These are phyloP conservation scores for Apiotrichum gracile DNA, from an alignment of 1,284 basidiomycete genomes.

Conservation along the genomic window DNA sequence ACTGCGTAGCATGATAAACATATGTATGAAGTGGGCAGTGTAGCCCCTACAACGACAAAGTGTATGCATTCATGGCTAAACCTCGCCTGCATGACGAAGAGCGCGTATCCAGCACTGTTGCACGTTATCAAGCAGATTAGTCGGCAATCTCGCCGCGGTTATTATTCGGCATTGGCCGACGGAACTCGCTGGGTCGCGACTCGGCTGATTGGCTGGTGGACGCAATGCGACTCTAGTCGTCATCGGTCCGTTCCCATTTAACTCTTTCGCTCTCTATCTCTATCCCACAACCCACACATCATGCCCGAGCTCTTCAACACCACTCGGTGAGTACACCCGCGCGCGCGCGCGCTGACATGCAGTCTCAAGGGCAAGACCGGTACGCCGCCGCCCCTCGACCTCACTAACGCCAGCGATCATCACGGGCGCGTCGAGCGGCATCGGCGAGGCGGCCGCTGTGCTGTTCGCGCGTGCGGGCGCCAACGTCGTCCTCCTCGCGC, in stretches of 20 bases:
- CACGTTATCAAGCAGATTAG: neutral
- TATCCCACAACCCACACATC: neutral
- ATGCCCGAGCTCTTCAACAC: constrained; percentile 20
- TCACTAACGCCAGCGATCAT: constrained; percentile 26
- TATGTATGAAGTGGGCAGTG: no score
- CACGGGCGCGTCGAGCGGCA: constrained; percentile 46
- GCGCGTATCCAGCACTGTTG: no score
- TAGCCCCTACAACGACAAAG: no score
- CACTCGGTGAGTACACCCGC: constrained; percentile 3
- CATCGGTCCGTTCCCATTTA: neutral
- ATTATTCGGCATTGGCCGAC: no score
- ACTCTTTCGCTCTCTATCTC: neutral
- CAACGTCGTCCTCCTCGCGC: constrained; percentile 56
- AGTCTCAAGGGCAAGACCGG: constrained; percentile 22
- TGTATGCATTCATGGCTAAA: neutral
- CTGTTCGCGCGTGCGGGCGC: constrained; percentile 56
- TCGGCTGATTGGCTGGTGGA: neutral
- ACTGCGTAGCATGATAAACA: no score
- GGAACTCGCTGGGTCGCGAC: neutral
- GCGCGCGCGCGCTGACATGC: neutral
- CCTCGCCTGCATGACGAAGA: neutral
- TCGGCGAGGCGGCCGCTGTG: constrained; percentile 48
- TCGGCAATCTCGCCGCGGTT: neutral
- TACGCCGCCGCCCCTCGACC: neutral
- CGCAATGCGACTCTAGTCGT: no score